Conservation (phyloP, 139 green algal genomes). For the Tetraselmis striata region DNA sequence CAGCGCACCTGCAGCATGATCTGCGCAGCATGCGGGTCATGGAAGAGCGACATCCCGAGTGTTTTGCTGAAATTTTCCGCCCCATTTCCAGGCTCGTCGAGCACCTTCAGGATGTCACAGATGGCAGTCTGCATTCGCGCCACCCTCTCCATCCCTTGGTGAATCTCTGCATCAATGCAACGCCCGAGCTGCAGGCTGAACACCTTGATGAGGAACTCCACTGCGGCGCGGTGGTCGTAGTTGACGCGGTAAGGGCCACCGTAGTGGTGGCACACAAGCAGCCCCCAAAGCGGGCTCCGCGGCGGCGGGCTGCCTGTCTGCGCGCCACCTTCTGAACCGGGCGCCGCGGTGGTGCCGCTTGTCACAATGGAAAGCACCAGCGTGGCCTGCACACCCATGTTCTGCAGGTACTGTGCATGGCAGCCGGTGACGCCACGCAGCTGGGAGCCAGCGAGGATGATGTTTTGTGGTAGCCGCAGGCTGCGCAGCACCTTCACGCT, state of each 20-base stretch:
- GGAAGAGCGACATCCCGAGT: not conserved
- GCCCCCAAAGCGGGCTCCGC: not conserved
- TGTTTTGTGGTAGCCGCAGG: not conserved
- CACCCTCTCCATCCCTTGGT: not conserved
- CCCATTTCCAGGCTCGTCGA: not conserved
- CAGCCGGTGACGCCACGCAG: conserved; percentile 21
- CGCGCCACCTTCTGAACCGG: too few relatives aligned
- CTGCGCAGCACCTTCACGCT: not conserved
- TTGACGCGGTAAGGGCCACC: not conserved
- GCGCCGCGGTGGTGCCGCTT: not conserved
- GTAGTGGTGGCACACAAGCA: conserved; percentile 8
- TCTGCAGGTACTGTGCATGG: conserved; percentile 35
- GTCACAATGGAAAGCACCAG: conserved; percentile 34
- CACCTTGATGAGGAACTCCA: not conserved
- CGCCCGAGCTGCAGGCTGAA: not conserved
- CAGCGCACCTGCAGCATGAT: not conserved
- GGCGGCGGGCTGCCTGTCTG: not conserved
- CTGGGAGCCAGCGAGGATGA: not conserved
- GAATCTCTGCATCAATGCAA: not conserved
- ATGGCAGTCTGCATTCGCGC: not conserved
- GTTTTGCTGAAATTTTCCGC: not conserved
- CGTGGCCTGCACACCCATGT: conserved; percentile 34
- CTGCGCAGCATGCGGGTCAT: not conserved
- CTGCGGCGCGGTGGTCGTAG: not conserved
- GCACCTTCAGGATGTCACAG: not conserved